Evolutionary conservation across 2,329 filamentous ascomycete genomes (phyloP).

Genomic region (Aspergillus proliferans): DNA sequence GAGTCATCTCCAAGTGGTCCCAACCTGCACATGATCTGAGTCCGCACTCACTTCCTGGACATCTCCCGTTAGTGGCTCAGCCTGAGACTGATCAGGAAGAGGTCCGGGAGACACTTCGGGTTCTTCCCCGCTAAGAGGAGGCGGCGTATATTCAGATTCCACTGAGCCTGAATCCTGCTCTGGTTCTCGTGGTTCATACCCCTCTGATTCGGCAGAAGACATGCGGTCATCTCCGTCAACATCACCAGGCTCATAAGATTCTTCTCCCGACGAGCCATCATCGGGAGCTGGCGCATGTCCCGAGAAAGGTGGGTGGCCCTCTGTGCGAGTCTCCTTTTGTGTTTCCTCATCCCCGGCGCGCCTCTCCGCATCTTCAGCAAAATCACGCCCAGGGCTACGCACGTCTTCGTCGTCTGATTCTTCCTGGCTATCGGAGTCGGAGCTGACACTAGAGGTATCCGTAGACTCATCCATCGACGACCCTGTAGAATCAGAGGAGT

Average conservation of each 20-base stretch:
- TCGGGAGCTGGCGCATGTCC: constrained; percentile 3
- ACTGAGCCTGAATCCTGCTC: constrained; percentile 20
- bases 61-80: constrained; percentile 27
- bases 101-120: constrained; percentile 15
- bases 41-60: constrained; percentile 22
- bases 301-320: constrained; percentile 2
- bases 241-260: constrained; percentile 16
- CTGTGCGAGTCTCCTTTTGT: background rate
- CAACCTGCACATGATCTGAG: constrained; percentile 19
- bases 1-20: constrained; percentile 28
- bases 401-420: constrained; percentile 2
- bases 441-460: constrained; percentile 18
- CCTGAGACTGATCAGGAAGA: constrained; percentile 13
- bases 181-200: constrained; percentile 52
- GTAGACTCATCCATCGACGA: constrained; percentile 37
- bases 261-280: constrained; percentile 7
- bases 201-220: constrained; percentile 40
- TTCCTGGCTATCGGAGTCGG: constrained; percentile 10
- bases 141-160: constrained; percentile 31
- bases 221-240: no score
- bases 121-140: constrained; percentile 30
- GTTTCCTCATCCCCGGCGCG: background rate
- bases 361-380: background rate
- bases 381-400: background rate
- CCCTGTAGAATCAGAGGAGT: constrained; percentile 23